Percentiles rank a stretch among this genome's conserved stretches.
Conservation (phyloP, 2,329 filamentous ascomycete genomes). For the Diaporthe capsici region DNA sequence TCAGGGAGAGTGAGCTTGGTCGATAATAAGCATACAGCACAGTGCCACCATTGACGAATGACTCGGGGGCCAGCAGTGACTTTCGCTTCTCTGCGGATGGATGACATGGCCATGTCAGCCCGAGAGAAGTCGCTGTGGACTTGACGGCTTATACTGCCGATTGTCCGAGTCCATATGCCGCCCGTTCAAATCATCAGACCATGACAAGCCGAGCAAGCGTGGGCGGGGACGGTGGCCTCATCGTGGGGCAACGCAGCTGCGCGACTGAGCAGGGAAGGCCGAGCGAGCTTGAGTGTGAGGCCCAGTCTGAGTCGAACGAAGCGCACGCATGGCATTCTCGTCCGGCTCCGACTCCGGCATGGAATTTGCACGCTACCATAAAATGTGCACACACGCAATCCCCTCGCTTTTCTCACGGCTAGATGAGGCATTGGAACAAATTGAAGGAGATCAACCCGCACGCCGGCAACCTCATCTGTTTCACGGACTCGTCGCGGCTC, state of each 20-base stretch:
- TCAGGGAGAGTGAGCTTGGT: neutral
- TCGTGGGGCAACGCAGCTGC: constrained; percentile 26
- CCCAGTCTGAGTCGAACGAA: constrained; percentile 8
- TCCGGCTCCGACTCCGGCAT: constrained; percentile 24
- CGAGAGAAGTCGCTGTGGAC: neutral
- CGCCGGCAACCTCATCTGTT: neutral
- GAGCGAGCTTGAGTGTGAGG: neutral
- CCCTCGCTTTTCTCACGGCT: neutral
- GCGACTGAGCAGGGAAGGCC: constrained; percentile 13
- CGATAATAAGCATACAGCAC: neutral
- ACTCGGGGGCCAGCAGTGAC: neutral
- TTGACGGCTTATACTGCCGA: neutral
- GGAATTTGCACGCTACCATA: constrained; percentile 30
- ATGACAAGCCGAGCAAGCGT: neutral
- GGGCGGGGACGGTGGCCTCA: constrained; percentile 26
- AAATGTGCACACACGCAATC: constrained; percentile 21
- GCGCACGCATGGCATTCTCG: constrained; percentile 3
- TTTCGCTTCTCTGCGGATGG: neutral
- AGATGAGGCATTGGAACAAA: neutral
- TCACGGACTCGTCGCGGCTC: neutral
- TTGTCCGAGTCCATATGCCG: neutral
- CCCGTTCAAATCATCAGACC: constrained; percentile 15
- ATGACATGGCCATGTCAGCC: constrained; percentile 4
- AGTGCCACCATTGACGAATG: neutral
- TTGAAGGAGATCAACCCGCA: neutral